Conservation (phyloP, 768 basidiomycete species). For the Russula ochroleuca region DNA sequence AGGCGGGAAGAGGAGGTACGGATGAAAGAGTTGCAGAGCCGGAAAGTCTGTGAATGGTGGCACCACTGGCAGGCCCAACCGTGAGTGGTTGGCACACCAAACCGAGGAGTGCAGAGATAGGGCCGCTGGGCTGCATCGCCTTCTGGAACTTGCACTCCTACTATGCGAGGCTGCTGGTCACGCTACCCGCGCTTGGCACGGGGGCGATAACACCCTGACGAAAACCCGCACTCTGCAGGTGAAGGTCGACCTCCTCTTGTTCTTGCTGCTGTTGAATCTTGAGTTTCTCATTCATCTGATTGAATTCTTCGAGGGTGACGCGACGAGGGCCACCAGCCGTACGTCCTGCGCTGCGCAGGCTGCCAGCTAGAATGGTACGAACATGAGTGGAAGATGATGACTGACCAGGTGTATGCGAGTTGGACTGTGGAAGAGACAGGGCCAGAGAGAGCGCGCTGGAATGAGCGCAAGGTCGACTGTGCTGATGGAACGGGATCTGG, state of each 20-base stretch:
- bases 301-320: slow-evolving; percentile 37
- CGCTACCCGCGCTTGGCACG: too few relatives aligned
- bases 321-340: slow-evolving; percentile 37
- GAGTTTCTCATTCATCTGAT: slow-evolving; percentile 34
- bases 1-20: too few relatives aligned
- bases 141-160: too few relatives aligned
- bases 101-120: too few relatives aligned
- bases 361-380: slow-evolving; percentile 31
- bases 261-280: slow-evolving; percentile 22
- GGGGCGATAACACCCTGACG: too few relatives aligned
- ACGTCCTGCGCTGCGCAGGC: slow-evolving; percentile 37
- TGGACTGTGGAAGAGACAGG: slow-evolving; percentile 38
- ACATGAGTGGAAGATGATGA: slow-evolving; percentile 15
- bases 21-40: too few relatives aligned
- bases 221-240: slow-evolving; percentile 1
- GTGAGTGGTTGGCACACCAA: too few relatives aligned
- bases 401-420: slow-evolving; percentile 32
- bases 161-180: too few relatives aligned
- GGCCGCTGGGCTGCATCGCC: too few relatives aligned
- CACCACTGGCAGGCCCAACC: too few relatives aligned
- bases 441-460: slow-evolving; percentile 64
- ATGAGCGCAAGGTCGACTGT: slow-evolving; percentile 43
- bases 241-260: slow-evolving; percentile 29
- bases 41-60: too few relatives aligned
- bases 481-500: slow-evolving; percentile 34